Evolutionary conservation across 768 basidiomycete genomes (phyloP).

Genomic region (Steccherinum ochraceum): DNA sequence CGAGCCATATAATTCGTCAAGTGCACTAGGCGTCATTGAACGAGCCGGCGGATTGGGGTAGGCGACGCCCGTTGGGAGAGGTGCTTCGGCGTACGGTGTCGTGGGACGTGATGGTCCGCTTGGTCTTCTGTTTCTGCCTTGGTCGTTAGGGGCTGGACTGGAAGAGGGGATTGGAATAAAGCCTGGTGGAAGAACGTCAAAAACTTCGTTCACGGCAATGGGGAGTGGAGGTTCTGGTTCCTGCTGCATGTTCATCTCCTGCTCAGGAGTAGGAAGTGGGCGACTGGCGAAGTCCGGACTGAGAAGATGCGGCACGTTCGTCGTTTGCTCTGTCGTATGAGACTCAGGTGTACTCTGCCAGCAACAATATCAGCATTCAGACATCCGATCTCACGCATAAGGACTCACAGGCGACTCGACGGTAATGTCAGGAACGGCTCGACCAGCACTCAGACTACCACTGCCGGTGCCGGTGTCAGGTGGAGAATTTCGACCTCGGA

Average conservation of each 20-base stretch:
- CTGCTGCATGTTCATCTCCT: neutral
- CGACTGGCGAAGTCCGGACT: slow-evolving; percentile 22
- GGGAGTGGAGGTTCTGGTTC: neutral
- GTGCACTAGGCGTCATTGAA: neutral
- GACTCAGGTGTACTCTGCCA: neutral
- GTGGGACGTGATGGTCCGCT: neutral
- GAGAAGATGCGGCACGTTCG: slow-evolving; percentile 18
- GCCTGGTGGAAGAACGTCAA: slow-evolving; percentile 1
- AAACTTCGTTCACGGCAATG: neutral
- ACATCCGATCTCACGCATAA: slow-evolving; percentile 16
- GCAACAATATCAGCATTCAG: neutral
- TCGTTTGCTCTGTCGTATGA: slow-evolving; percentile 7
- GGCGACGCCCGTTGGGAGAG: slow-evolving; percentile 5
- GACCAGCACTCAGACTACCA: neutral
- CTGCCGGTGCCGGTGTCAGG: slow-evolving; percentile 4
- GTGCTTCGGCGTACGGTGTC: slow-evolving; percentile 3
- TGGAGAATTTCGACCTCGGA: slow-evolving; percentile 7
- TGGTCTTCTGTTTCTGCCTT: neutral
- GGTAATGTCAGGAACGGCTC: slow-evolving; percentile 16
- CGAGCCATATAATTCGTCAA: neutral
- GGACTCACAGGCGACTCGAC: slow-evolving; percentile 19
- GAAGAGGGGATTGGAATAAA: neutral
- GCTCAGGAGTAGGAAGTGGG: slow-evolving; percentile 9
- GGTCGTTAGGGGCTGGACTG: neutral
- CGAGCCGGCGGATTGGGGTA: slow-evolving; percentile 9